These are phyloP conservation scores for Jasminum sambac DNA, from an alignment of 257 asterid species.

Conservation along the genomic window DNA sequence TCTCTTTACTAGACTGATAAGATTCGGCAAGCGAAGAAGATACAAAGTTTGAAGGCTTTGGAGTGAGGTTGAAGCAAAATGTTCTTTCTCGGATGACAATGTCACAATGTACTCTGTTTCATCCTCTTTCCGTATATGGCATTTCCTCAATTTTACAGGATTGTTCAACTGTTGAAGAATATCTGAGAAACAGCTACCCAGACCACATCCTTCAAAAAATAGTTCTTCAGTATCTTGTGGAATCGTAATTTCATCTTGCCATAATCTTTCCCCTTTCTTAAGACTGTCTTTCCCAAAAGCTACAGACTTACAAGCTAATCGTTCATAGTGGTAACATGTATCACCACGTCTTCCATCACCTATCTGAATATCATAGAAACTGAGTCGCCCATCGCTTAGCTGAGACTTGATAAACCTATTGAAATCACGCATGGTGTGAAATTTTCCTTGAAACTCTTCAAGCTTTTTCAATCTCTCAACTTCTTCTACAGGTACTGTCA, in stretches of 20 bases:
- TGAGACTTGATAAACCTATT: neutral
- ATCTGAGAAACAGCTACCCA: conserved; percentile 24
- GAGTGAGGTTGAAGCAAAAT: neutral
- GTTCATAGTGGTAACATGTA: neutral
- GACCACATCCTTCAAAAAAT: conserved; percentile 3
- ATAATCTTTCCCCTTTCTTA: conserved; percentile 2
- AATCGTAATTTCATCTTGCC: conserved; percentile 16
- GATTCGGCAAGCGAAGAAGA: conserved; percentile 21
- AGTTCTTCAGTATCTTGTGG: conserved; percentile 20
- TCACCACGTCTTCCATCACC: neutral
- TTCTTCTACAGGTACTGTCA: neutral
- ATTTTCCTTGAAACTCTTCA: neutral
- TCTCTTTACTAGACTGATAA: conserved; percentile 12
- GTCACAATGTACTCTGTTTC: conserved; percentile 29
- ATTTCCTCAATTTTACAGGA: conserved; percentile 11
- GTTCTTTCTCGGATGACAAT: neutral
- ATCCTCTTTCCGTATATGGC: conserved; percentile 6
- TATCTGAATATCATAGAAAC: conserved; percentile 1
- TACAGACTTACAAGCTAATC: neutral
- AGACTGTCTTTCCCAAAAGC: neutral
- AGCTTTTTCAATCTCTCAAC: neutral
- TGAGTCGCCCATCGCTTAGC: neutral
- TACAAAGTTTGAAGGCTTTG: conserved; percentile 19
- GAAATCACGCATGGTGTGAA: neutral
- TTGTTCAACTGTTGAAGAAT: conserved; percentile 17